phyloP scores from a whole-genome alignment of 2,329 filamentous ascomycete species.

The Rhynchosporium agropyri region DNA sequence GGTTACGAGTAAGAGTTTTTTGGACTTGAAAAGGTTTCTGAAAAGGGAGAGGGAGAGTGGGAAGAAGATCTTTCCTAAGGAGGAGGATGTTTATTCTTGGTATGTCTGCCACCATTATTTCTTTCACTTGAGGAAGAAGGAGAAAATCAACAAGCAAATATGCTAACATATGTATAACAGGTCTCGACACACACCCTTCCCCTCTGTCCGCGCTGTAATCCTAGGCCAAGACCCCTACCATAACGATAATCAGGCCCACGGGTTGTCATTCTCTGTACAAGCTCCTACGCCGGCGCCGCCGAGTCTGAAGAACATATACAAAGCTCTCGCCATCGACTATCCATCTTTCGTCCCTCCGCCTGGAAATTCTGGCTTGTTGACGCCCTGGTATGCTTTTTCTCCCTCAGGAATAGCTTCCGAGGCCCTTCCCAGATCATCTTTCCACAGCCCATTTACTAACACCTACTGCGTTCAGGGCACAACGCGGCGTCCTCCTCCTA shows the following conservation, averaged over 20 bases:
- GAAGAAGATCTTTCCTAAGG: conserved; percentile 83
- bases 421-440: too few relatives aligned
- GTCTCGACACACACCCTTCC: conserved; percentile 90
- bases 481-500: conserved; percentile 87
- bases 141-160: neutral
- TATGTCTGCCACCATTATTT: conserved; percentile 47
- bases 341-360: conserved; percentile 75
- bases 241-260: conserved; percentile 92
- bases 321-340: conserved; percentile 83
- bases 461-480: conserved; percentile 55
- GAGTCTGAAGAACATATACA: conserved; percentile 93
- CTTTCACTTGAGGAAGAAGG: neutral
- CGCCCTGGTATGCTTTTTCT: conserved; percentile 59
- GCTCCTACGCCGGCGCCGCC: conserved; percentile 87
- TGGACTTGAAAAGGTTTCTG: conserved; percentile 86
- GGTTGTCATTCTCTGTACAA: conserved; percentile 91
- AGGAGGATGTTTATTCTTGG: conserved; percentile 93
- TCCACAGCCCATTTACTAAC: too few relatives aligned
- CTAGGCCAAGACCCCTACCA: conserved; percentile 97
- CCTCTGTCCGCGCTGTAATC: conserved; percentile 88
- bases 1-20: conserved; percentile 74
- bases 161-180: conserved; percentile 51
- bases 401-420: too few relatives aligned
- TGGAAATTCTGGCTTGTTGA: conserved; percentile 79
- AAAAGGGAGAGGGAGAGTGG: conserved; percentile 73